Base-by-base conservation (phyloP, 1,284 basidiomycete genomes). In the Chondrostereum purpureum region DNA sequence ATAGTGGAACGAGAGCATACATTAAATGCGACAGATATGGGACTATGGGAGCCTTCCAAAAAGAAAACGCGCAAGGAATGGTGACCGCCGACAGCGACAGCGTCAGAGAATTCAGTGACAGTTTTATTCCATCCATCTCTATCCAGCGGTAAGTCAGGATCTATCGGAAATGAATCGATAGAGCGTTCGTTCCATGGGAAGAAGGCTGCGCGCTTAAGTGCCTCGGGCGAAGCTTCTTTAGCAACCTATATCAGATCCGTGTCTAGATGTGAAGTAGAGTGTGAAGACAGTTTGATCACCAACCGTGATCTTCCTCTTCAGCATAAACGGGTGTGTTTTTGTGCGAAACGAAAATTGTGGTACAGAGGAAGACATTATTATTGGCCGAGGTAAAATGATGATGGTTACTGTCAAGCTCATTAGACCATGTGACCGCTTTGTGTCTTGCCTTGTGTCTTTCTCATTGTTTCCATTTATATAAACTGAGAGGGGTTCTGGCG, bases 141-240 rank as follows among this genome's bases (percentile, higher is more conserved):
- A 31, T 31, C 27, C n/a, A 31, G 8, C 8, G 8, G 8, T 31
- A 31, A n/a, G 27, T 31, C 27, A 31, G 8, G 8, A 8, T 31
- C 27, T n/a, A n/a, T 31, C 8, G 27, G n/a, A 31, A 75, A 50
- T 5, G 80, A 78, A 11, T 31, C 27, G 8, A 31, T 8, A 31
- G 27, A 31, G 27, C 66, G 51, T 11, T 60, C 47, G 13, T 63
- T 62, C 78, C 81, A 85, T 4, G 82, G 82, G 53, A 84, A 85
- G 27, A 71, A 62, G 3, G 77, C 69, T 5, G 76, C 51, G 39
- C 58, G 14, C 11, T 21, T 21, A 21, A 21, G 39, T 21, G 19
- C 3, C 5, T 3, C 5, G 18, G 39, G 13, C 12, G 4, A 18
- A 21, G 13, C 17, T n/a, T n/a, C n/a, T n/a, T n/a, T n/a, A n/a